A percentile compares a stretch with the other conserved stretches of the same genome.
These are phyloP conservation scores for Pythium periplocum DNA, from an alignment of 352 stramenopile species.

Conservation along the genomic window DNA sequence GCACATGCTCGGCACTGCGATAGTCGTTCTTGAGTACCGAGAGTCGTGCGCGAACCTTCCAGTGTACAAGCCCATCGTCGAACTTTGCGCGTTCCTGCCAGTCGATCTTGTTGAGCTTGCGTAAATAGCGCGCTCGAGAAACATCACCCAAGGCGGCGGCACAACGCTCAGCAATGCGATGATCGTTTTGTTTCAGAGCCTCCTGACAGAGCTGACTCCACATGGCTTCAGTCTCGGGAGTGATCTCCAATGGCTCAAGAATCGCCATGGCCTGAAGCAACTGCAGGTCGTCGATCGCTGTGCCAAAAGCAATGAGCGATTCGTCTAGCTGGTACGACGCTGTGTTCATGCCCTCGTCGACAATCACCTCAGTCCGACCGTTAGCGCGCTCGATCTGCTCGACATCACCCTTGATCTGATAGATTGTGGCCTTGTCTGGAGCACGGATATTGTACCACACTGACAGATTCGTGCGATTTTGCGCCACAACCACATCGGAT, in stretches of 20 bases:
- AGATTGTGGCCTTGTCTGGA: constrained; percentile 91
- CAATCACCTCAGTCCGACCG: constrained; percentile 92
- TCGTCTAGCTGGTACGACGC: constrained; percentile 92
- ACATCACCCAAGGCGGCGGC: constrained; percentile 90
- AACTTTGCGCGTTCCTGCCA: constrained; percentile 74
- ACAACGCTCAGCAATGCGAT: constrained; percentile 89
- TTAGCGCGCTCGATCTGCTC: constrained; percentile 93
- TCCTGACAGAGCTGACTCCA: constrained; percentile 89
- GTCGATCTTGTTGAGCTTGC: constrained; percentile 89
- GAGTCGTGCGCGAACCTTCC: constrained; percentile 80
- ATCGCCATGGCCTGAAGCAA: constrained; percentile 91
- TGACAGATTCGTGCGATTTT: constrained; percentile 89
- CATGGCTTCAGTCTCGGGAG: constrained; percentile 91
- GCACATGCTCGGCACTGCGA: constrained; percentile 85
- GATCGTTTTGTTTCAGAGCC: constrained; percentile 81
- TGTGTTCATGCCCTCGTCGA: constrained; percentile 93
- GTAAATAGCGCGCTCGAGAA: constrained; percentile 79
- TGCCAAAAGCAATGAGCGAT: constrained; percentile 91
- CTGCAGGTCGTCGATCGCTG: constrained; percentile 90
- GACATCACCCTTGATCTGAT: constrained; percentile 94
- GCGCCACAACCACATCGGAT: constrained; percentile 93
- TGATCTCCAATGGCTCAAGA: constrained; percentile 88
- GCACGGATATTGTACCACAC: constrained; percentile 96
- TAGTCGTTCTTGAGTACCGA: constrained; percentile 89
- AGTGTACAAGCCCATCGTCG: constrained; percentile 74